Base-by-base conservation (phyloP, 2,329 filamentous ascomycete species). In the Hymenoscyphus linearis region DNA sequence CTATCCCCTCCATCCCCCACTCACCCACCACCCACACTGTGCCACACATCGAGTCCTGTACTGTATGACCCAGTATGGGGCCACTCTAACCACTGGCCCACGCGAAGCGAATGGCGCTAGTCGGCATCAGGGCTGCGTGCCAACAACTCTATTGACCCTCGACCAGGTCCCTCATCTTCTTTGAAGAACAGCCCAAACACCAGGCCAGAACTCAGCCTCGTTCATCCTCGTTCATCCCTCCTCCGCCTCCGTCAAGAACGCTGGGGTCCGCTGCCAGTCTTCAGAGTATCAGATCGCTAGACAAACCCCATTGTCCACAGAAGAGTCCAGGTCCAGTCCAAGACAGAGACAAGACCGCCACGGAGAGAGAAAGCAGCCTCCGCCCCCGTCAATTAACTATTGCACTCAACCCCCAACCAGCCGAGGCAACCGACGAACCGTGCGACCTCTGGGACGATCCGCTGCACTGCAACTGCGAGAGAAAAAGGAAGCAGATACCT, bases 161-260 rank as follows among this genome's bases (percentile, higher is more conserved):
- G 14, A 44, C 7, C 37, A 40, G 18, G n/a, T 4, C 6, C 6
- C 6, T 9, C 31, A 31, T 31, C 31, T 31, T 31, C 31, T 31
- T 31, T 31, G 1, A 40, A 40, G 36, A 35, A 34, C 55, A 47
- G 47, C 36, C 37, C 37, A 47, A 47, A 57, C 55, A n/a, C 35
- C 27, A 57, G 55, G 55, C 55, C 13, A 44, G 5, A 27, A 27
- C 37, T 57, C 55, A 57, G 37, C 55, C 55, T 57, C 55, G 36
- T 56, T 56, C 54, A 56, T 56, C 55, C 55, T 57, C 55, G 36
- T 56, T 56, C 54, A 56, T 56, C 35, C 54, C 54, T 36, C 35
- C 34, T 5, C 14, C 7, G 27, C 18, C 9, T 36, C 35, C 44
- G 16, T 22, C n/a, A 27, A 12, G 4, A 27, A 22, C 31, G 26